Evolutionary conservation across 2,329 filamentous ascomycete genomes (phyloP), one percentile per base, ranked within the genome.

Genomic region (Cordyceps cicadae): DNA sequence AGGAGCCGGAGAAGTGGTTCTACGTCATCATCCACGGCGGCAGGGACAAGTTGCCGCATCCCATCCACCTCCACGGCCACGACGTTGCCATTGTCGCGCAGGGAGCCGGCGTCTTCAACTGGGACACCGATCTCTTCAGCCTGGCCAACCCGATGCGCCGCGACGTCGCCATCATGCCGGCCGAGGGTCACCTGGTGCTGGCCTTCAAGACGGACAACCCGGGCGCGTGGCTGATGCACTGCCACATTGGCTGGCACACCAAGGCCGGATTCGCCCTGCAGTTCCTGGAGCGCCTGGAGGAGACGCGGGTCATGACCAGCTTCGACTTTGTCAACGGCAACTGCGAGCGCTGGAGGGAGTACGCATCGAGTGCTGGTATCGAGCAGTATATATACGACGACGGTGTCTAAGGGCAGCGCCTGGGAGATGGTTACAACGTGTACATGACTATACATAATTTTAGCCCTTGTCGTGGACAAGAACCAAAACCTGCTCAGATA

Each of bases 171-270:
- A 74, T 79, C 64, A 71, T 84, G 3, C 75, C 74, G 1, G 67
- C 66, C 1, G 63, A 65, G 11, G 79, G 80, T 0, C 77, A 77
- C 67, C 59, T 81, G 3, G 76, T 80, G 21, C 70, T 83, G 55
- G 79, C 77, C 2, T 79, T 81, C 63, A 70, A 79, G 66, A 74
- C 75, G 0, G 72, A 76, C 45, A 58, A 58, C 34, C 54, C 54
- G 2, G 54, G 54, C 46, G 84, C 11, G 85, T 82, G 63, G 82
- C 87, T 64, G 84, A 87, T 67, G 87, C 83, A 79, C 78, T 82
- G 75, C 84, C 87, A 67, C 81, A 85, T 65, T 86, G 87, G 66
- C 80, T 79, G 48, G 78, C 80, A 2, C 79, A 87, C 70, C 83
- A 86, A 29, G 37, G 17, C 11, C 37, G 52, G 52, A 3, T 15